Base-by-base conservation (phyloP, 306 rosid species). In the Alnus rubra region DNA sequence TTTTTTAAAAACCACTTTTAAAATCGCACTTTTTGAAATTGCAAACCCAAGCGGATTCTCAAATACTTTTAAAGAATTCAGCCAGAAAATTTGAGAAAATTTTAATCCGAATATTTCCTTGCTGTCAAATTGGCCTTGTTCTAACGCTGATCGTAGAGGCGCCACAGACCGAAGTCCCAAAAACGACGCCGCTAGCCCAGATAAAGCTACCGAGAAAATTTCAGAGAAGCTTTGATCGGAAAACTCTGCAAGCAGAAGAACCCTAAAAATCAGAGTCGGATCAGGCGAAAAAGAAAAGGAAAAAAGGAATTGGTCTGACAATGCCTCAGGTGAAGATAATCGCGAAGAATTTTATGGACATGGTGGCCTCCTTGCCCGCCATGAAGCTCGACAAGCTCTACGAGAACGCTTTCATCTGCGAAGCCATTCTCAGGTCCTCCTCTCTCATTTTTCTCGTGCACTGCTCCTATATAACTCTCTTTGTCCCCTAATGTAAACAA, bases 281-380 rank as follows among this genome's bases (percentile, higher is more conserved):
- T 37, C 56, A 18, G 47, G 35, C 45, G 13, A 45, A 58, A 30
- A 50, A 18, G 2, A 19, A n/a, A 56, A 35, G 37, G 63, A 11
- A n/a, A 45, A 4, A 35, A 4, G 30, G 68, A 69, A 49, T 52
- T 23, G 45, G 2, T 74, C 7, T 75, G 80, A 82, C 68, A 86
- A 94, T 94, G 98, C 98, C 98, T 37, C 92, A 92, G 91, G 97
- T 95, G 74, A 89, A 90, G 86, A 91, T 91, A 83, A 90, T 95
- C 58, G 98, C 98, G 16, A 91, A 91, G 95, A 95, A 88, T 76
- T 95, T 92, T 87, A 95, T 95, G 98, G 98, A 95, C 88, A 95
- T 95, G 98, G 98, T 92, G 87, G 95, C 97, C 63, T 87, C 98
- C 80, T 84, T 95, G 92, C 98, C 97, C 39, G 83, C 97, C 88